Base-by-base conservation (phyloP, 805 yeast genomes). In the Cyberlindnera euphorbiae region DNA sequence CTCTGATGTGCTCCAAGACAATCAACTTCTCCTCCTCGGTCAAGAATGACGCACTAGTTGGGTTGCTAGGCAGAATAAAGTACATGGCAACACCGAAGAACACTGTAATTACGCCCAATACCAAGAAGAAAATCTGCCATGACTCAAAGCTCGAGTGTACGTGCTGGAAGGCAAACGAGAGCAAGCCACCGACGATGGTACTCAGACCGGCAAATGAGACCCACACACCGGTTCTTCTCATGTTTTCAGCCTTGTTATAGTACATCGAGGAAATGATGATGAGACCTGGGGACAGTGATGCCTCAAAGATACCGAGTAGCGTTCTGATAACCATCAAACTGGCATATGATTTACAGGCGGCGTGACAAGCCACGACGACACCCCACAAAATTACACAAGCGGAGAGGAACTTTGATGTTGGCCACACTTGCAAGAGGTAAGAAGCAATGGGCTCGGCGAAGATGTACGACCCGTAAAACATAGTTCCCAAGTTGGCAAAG, bases 51-150 rank as follows among this genome's bases (percentile, higher is more conserved):
- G 59, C 59, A 25, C 45, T 42, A 2, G 60, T 56, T 15, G 68
- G 78, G 45, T 69, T 74, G 46, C 74, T 71, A 2, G 84, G 84
- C 28, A 76, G 56, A 19, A 61, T 50, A 17, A 71, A 48, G 29
- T 61, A 58, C 8, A 72, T 65, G 1, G 61, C 25, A 1, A 69
- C 27, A 6, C 82, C 82, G 53, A 73, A 74, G 2, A 58, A 30
- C 3, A 73, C 55, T 4, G 82, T 77, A 12, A 74, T 49, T 2
- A 72, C 32, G 8, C 84, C 84, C 50, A 77, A 70, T 4, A 73
- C 67, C 13, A 77, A 49, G 52, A 75, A 77, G 58, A 76, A 67
- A 31, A 77, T 73, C 54, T 75, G 79, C 82, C 82, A 77, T n/a
- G 79, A 68, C 17, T 64, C 53, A 37, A 75, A 63, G 3, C 39